Evolutionary conservation across 192 early-diverging fungal species (phyloP).

Genomic region (Backusella psychrophila): DNA sequence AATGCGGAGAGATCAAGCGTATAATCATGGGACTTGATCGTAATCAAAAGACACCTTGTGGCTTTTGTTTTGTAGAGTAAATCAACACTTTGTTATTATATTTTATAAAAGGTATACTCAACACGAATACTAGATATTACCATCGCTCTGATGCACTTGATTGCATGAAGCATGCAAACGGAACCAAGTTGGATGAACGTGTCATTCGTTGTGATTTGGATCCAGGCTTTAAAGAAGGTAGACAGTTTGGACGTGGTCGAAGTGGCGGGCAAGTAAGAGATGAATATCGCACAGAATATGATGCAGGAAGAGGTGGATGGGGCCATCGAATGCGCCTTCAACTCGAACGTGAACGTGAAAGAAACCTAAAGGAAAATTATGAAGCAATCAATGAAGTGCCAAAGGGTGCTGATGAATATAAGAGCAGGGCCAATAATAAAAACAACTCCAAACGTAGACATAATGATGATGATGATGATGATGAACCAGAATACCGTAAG

Average conservation of each 20-base stretch:
- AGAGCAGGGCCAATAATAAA: slow-evolving; percentile 17
- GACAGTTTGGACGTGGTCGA: slow-evolving; percentile 94
- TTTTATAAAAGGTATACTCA: not conserved
- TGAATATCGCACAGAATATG: slow-evolving; percentile 93
- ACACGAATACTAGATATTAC: slow-evolving; percentile 67
- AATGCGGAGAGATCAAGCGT: slow-evolving; percentile 95
- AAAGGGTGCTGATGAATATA: slow-evolving; percentile 47
- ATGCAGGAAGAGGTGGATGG: slow-evolving; percentile 95
- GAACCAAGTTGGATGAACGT: slow-evolving; percentile 94
- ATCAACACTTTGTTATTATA: slow-evolving; percentile 17
- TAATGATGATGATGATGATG: slow-evolving; percentile 40
- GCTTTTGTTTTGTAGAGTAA: slow-evolving; percentile 99
- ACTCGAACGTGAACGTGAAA: slow-evolving; percentile 69
- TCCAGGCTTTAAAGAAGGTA: slow-evolving; percentile 88
- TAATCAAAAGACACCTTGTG: slow-evolving; percentile 93
- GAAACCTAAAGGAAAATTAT: slow-evolving; percentile 60
- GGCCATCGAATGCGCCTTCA: slow-evolving; percentile 73
- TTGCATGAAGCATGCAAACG: slow-evolving; percentile 92
- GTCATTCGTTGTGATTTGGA: slow-evolving; percentile 94
- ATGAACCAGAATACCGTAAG: slow-evolving; percentile 40
- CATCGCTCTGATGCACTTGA: slow-evolving; percentile 86
- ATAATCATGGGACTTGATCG: slow-evolving; percentile 98
- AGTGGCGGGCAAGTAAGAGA: slow-evolving; percentile 95
- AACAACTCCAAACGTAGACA: not conserved
- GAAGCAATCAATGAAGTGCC: slow-evolving; percentile 62